phyloP scores from a whole-genome alignment of 768 basidiomycete genomes.

The Rhizopogon vinicolor region DNA sequence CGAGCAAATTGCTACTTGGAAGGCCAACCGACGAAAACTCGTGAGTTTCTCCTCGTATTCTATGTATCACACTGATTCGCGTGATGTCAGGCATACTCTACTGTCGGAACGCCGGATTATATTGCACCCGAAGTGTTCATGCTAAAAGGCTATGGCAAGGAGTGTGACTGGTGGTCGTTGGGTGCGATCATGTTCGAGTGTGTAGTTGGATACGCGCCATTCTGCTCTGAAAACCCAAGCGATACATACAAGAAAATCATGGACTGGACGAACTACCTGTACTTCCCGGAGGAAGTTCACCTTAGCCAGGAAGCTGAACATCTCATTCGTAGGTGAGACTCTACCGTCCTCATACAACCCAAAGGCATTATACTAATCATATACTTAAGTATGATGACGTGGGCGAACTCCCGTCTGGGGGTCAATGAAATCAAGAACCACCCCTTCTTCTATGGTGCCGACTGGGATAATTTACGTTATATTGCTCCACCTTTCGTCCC shows the following conservation, averaged over 20 bases:
- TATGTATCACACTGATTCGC: constrained; percentile 2
- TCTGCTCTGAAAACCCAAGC: constrained; percentile 94
- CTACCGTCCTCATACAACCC: not conserved
- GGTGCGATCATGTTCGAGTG: constrained; percentile 99
- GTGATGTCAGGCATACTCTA: constrained; percentile 79
- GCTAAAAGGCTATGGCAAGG: constrained; percentile 96
- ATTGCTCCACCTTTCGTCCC: constrained; percentile 98
- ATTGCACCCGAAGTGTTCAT: constrained; percentile 98
- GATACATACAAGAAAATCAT: constrained; percentile 99
- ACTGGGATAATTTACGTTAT: constrained; percentile 87
- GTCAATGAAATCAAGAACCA: constrained; percentile 89
- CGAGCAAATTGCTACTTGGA: constrained; percentile 98
- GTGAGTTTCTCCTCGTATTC: constrained; percentile 35
- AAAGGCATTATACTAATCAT: constrained; percentile 6
- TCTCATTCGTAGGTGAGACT: constrained; percentile 71
- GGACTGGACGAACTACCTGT: constrained; percentile 88
- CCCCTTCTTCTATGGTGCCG: constrained; percentile 93
- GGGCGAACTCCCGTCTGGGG: constrained; percentile 67
- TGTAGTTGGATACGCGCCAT: constrained; percentile 95
- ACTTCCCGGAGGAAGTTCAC: constrained; percentile 93
- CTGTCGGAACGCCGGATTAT: constrained; percentile 55
- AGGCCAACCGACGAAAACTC: constrained; percentile 94
- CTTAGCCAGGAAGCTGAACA: constrained; percentile 91
- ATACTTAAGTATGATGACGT: constrained; percentile 71
- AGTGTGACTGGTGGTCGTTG: constrained; percentile 99